Conservation (phyloP, 176 grass and related monocot genomes). For the Themeda triandra region DNA sequence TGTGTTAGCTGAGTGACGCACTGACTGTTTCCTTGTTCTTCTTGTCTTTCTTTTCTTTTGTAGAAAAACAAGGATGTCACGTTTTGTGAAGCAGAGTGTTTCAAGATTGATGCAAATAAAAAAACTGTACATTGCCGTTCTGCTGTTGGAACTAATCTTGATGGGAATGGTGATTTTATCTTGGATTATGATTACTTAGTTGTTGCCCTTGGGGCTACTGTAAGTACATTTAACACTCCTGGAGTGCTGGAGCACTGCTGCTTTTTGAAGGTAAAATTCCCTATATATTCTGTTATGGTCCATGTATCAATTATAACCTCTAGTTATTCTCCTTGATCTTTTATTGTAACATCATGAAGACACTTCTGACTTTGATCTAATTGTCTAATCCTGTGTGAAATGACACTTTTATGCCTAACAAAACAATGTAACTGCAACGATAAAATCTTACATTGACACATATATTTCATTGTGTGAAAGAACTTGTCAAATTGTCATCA, state of each 20-base stretch:
- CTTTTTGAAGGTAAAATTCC: conserved; percentile 77
- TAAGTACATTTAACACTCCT: conserved; percentile 92
- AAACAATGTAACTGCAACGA: not conserved
- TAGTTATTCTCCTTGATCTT: not conserved
- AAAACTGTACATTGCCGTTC: conserved; percentile 69
- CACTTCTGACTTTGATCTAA: not conserved
- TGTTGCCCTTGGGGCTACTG: conserved; percentile 72
- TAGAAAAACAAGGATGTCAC: conserved; percentile 72
- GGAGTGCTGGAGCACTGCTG: conserved; percentile 81
- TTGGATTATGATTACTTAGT: conserved; percentile 88
- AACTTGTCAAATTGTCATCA: not conserved
- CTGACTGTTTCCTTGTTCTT: not conserved
- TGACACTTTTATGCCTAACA: not conserved
- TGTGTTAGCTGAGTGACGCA: not conserved
- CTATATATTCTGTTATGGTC: not conserved
- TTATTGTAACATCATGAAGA: not conserved
- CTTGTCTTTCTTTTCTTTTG: conserved; percentile 8
- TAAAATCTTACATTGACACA: not conserved
- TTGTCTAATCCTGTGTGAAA: not conserved
- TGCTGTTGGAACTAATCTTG: conserved; percentile 67
- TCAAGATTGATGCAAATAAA: conserved; percentile 73
- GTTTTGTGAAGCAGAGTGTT: conserved; percentile 87
- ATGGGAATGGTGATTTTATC: conserved; percentile 86
- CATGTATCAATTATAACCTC: not conserved
- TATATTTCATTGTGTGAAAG: not conserved